phyloP scores from a whole-genome alignment of 2,329 filamentous ascomycete genomes.

The Endocalyx cinctus region DNA sequence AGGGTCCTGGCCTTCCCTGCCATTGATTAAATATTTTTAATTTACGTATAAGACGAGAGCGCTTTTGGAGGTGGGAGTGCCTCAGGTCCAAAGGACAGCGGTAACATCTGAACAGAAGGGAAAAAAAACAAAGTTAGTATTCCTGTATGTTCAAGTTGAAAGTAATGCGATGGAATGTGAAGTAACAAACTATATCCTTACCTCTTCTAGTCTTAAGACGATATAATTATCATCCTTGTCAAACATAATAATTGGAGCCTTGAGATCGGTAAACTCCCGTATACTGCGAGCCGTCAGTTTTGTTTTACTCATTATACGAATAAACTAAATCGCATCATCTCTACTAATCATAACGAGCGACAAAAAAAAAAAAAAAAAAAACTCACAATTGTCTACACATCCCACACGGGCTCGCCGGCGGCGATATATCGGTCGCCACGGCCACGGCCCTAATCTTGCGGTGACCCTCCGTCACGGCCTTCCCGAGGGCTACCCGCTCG shows the following conservation, averaged over 20 bases:
- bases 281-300: slow-evolving; percentile 56
- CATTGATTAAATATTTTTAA: no score
- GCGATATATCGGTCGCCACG: slow-evolving; percentile 73
- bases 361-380: neutral
- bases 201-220: slow-evolving; percentile 66
- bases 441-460: slow-evolving; percentile 70
- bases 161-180: no score
- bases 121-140: no score
- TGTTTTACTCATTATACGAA: no score
- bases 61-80: slow-evolving; percentile 47
- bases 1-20: no score
- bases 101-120: slow-evolving; percentile 49
- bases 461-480: slow-evolving; percentile 62
- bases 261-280: slow-evolving; percentile 67
- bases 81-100: slow-evolving; percentile 64
- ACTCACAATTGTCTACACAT: slow-evolving; percentile 94
- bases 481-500: slow-evolving; percentile 83
- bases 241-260: slow-evolving; percentile 85
- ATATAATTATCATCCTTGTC: slow-evolving; percentile 71
- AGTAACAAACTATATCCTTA: slow-evolving; percentile 29
- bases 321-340: no score
- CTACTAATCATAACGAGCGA: neutral
- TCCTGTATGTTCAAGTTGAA: no score
- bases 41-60: no score
- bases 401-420: slow-evolving; percentile 75